A percentile compares a stretch with the other conserved stretches of the same genome.
Conservation (phyloP, 2,329 filamentous ascomycete species). For the Elsinoe arachidis region DNA sequence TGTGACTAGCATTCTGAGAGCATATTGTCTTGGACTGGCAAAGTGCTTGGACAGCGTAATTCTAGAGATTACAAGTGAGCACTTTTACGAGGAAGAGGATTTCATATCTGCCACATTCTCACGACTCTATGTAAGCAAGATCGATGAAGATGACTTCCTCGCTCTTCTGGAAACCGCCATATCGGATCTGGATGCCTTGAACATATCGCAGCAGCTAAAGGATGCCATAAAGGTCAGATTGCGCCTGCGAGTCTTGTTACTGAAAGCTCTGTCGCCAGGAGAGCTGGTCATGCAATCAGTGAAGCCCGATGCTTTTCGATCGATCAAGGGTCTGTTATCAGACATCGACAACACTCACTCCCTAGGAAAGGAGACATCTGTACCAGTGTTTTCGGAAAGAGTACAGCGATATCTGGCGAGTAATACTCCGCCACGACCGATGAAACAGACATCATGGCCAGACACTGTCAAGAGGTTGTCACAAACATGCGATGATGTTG, state of each 20-base stretch:
- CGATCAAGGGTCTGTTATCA: slow-evolving; percentile 23
- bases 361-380: slow-evolving; percentile 57
- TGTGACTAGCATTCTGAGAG: slow-evolving; percentile 58
- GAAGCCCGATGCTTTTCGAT: slow-evolving; percentile 14
- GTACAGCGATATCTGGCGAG: slow-evolving; percentile 87
- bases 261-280: slow-evolving; percentile 13
- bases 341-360: slow-evolving; percentile 6
- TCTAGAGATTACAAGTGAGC: slow-evolving; percentile 66
- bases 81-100: slow-evolving; percentile 97
- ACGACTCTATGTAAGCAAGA: slow-evolving; percentile 60
- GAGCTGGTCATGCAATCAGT: background rate
- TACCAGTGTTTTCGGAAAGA: slow-evolving; percentile 74
- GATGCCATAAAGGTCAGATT: slow-evolving; percentile 42
- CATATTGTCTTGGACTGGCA: slow-evolving; percentile 77
- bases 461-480: slow-evolving; percentile 63
- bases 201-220: slow-evolving; percentile 16
- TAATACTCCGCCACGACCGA: slow-evolving; percentile 84
- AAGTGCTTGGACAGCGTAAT: slow-evolving; percentile 78
- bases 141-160: slow-evolving; percentile 51
- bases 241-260: slow-evolving; percentile 47
- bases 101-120: slow-evolving; percentile 91
- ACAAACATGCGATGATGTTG: slow-evolving; percentile 62
- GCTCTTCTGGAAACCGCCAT: slow-evolving; percentile 47
- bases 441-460: slow-evolving; percentile 66
- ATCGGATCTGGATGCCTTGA: slow-evolving; percentile 34